A percentile compares a stretch with the other conserved stretches of the same genome.
phyloP scores from a whole-genome alignment of 2,329 filamentous ascomycete species.

The Diplodia intermedia region DNA sequence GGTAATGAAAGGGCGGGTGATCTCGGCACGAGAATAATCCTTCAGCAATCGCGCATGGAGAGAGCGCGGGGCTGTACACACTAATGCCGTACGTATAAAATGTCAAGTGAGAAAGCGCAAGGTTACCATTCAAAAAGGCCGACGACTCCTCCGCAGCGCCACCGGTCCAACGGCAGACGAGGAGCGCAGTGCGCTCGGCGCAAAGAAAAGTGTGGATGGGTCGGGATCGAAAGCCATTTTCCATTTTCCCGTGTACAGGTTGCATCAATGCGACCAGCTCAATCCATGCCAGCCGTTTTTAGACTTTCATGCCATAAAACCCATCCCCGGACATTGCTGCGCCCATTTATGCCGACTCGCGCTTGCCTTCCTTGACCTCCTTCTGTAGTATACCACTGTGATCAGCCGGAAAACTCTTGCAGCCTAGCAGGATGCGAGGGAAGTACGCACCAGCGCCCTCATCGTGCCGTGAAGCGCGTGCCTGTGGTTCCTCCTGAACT shows the following conservation, averaged over 20 bases:
- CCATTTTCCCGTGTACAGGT: slow-evolving; percentile 30
- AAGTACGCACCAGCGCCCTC: slow-evolving; percentile 85
- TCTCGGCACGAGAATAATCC: slow-evolving; percentile 72
- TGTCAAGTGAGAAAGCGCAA: background rate
- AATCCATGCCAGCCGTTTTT: slow-evolving; percentile 31
- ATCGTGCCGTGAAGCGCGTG: slow-evolving; percentile 99
- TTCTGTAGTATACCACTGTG: slow-evolving; percentile 66
- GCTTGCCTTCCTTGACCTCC: slow-evolving; percentile 96
- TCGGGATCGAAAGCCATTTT: slow-evolving; percentile 33
- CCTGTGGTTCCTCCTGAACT: slow-evolving; percentile 99
- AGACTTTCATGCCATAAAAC: slow-evolving; percentile 32
- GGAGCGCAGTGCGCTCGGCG: slow-evolving; percentile 10
- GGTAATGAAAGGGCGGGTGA: slow-evolving; percentile 65
- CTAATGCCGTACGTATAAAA: slow-evolving; percentile 62
- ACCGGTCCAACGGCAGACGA: background rate
- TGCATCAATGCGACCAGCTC: slow-evolving; percentile 30
- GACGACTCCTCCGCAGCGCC: background rate
- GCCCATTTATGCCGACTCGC: slow-evolving; percentile 75
- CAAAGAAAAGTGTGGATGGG: background rate
- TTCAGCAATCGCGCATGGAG: slow-evolving; percentile 70
- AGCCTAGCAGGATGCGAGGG: slow-evolving; percentile 16
- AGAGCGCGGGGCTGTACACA: slow-evolving; percentile 73
- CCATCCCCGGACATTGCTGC: slow-evolving; percentile 26
- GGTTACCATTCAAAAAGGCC: background rate
- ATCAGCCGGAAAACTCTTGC: background rate